These are phyloP conservation scores for Fusarium armeniacum DNA, from an alignment of 2,329 filamentous ascomycete species.

Conservation along the genomic window DNA sequence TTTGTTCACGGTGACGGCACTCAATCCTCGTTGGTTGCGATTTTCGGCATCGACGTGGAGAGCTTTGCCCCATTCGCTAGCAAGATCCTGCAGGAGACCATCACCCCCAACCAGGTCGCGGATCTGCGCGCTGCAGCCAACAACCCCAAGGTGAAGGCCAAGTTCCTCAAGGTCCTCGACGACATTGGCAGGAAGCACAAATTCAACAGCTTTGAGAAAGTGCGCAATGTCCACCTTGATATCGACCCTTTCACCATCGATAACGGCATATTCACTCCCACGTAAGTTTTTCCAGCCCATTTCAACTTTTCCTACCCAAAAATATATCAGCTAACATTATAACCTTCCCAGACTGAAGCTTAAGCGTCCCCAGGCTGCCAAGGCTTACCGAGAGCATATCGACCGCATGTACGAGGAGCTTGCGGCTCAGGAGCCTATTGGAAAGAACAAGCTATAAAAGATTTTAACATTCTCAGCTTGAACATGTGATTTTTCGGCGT, in stretches of 20 bases:
- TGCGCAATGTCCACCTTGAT: constrained; percentile 79
- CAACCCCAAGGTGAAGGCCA: constrained; percentile 78
- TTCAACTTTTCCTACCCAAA: not conserved
- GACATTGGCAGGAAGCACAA: constrained; percentile 84
- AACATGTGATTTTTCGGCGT: constrained; percentile 17
- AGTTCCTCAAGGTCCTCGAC: constrained; percentile 83
- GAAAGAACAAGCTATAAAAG: constrained; percentile 48
- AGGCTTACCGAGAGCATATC: constrained; percentile 66
- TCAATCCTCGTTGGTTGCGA: constrained; percentile 83
- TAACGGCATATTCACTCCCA: constrained; percentile 89
- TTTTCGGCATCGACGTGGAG: constrained; percentile 90
- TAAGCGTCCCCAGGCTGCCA: constrained; percentile 69
- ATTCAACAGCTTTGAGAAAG: constrained; percentile 91
- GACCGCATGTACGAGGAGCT: constrained; percentile 71
- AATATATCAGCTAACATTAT: constrained; percentile 26
- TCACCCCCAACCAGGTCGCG: constrained; percentile 74
- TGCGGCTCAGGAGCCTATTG: constrained; percentile 27
- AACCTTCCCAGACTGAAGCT: constrained; percentile 65
- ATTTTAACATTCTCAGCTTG: constrained; percentile 5
- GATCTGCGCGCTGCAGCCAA: constrained; percentile 76
- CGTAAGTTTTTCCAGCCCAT: constrained; percentile 71
- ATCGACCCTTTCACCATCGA: constrained; percentile 94
- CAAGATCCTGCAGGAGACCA: constrained; percentile 77
- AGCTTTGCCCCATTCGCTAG: constrained; percentile 85
- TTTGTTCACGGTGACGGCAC: constrained; percentile 93